Evolutionary conservation across 176 grass and related monocot genomes (phyloP).

Genomic region (Oryza brachyantha): DNA sequence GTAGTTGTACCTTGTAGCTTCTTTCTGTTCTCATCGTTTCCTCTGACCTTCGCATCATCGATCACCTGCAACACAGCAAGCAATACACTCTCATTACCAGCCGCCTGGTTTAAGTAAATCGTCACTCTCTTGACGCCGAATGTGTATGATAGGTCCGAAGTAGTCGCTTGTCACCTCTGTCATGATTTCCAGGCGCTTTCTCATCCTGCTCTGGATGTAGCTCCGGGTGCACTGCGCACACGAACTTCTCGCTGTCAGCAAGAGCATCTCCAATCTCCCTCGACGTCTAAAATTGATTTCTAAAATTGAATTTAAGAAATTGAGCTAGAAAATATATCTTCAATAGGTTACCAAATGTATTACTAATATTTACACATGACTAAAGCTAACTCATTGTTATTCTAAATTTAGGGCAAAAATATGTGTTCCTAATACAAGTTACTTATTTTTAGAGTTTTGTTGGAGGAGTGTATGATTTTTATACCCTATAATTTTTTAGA

Average conservation of each 20-base stretch:
- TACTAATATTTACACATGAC: too few species aligned
- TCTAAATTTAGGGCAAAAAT: too few species aligned
- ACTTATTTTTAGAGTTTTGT: too few species aligned
- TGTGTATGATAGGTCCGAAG: background rate
- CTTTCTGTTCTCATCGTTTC: slow-evolving; percentile 4
- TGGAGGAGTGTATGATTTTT: too few species aligned
- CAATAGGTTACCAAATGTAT: too few species aligned
- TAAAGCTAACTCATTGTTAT: too few species aligned
- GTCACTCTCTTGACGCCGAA: too few species aligned
- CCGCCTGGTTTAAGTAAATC: background rate
- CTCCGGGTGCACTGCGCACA: slow-evolving; percentile 62
- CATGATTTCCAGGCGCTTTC: slow-evolving; percentile 52
- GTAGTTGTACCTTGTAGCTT: slow-evolving; percentile 32
- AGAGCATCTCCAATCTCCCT: background rate
- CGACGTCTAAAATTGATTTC: too few species aligned
- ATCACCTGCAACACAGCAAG: slow-evolving; percentile 42
- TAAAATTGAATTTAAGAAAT: too few species aligned
- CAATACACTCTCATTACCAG: background rate
- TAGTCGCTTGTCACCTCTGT: slow-evolving; percentile 52
- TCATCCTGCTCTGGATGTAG: slow-evolving; percentile 78
- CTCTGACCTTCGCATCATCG: slow-evolving; percentile 50
- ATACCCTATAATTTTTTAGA: too few species aligned
- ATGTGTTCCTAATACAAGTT: too few species aligned
- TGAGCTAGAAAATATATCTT: too few species aligned
- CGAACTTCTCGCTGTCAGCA: slow-evolving; percentile 1